These are phyloP conservation scores for Liriodendron chinense DNA, from an alignment of 164 flowering plant genomes.

Conservation along the genomic window DNA sequence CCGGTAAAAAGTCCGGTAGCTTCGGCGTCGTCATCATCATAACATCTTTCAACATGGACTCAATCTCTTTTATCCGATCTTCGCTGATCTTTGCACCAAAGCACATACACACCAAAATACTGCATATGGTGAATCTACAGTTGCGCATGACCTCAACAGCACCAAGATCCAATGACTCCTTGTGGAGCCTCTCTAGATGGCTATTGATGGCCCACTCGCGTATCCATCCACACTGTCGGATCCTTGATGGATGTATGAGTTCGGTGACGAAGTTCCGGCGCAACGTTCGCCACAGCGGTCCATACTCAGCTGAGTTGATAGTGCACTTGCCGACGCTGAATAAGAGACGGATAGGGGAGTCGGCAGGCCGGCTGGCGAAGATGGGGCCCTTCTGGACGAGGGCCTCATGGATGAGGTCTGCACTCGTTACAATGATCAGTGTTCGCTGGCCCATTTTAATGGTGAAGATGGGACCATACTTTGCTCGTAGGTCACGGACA, in stretches of 20 bases:
- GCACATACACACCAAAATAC: slow-evolving; percentile 72
- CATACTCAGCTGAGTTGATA: slow-evolving; percentile 89
- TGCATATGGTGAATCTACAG: slow-evolving; percentile 74
- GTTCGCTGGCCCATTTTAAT: slow-evolving; percentile 92
- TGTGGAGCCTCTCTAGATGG: slow-evolving; percentile 50
- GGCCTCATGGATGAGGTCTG: slow-evolving; percentile 82
- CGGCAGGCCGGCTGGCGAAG: slow-evolving; percentile 79
- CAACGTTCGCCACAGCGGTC: slow-evolving; percentile 76
- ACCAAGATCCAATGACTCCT: slow-evolving; percentile 37
- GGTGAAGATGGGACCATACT: slow-evolving; percentile 87
- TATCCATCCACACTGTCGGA: slow-evolving; percentile 71
- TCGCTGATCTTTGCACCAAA: slow-evolving; percentile 72
- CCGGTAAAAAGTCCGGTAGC: slow-evolving; percentile 85
- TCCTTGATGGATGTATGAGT: slow-evolving; percentile 57
- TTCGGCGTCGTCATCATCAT: slow-evolving; percentile 67
- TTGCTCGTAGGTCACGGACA: slow-evolving; percentile 57
- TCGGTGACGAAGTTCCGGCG: slow-evolving; percentile 81
- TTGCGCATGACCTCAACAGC: slow-evolving; percentile 73
- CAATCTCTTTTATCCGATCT: slow-evolving; percentile 45
- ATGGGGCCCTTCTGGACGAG: slow-evolving; percentile 61
- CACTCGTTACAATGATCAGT: slow-evolving; percentile 56
- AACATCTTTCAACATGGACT: slow-evolving; percentile 70
- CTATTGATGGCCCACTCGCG: slow-evolving; percentile 66
- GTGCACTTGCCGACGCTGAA: slow-evolving; percentile 85
- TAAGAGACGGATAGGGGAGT: slow-evolving; percentile 68